Percentiles rank a stretch among this genome's conserved stretches.
phyloP scores from a whole-genome alignment of 1,284 basidiomycete genomes.

The Singerocomus rubriflavus region DNA sequence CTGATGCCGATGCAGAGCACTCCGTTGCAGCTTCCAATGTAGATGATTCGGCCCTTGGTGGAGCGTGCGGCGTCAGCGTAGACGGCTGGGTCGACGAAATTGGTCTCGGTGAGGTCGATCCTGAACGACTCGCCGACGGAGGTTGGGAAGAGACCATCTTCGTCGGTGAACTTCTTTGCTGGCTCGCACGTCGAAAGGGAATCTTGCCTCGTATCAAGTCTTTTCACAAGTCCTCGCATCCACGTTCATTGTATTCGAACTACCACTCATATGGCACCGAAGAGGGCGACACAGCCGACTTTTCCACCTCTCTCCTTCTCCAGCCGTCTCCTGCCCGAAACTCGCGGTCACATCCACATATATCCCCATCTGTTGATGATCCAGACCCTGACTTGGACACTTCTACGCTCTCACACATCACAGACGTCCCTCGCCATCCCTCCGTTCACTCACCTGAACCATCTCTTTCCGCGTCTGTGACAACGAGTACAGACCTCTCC shows the following conservation, averaged over 20 bases:
- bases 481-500: slow-evolving; percentile 36
- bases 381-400: neutral
- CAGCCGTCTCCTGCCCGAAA: slow-evolving; percentile 14
- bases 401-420: slow-evolving; percentile 26
- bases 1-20: slow-evolving; percentile 6
- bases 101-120: slow-evolving; percentile 61
- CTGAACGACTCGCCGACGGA: slow-evolving; percentile 56
- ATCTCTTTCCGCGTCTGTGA: slow-evolving; percentile 38
- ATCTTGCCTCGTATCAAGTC: slow-evolving; percentile 30
- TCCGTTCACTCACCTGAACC: slow-evolving; percentile 34
- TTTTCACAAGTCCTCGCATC: slow-evolving; percentile 2
- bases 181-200: slow-evolving; percentile 52
- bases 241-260: slow-evolving; percentile 20
- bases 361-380: neutral
- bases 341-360: neutral
- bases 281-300: slow-evolving; percentile 16
- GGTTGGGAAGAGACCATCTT: slow-evolving; percentile 61
- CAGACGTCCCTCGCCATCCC: slow-evolving; percentile 33
- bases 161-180: slow-evolving; percentile 61
- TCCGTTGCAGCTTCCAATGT: slow-evolving; percentile 10
- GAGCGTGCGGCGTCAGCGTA: slow-evolving; percentile 26
- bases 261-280: slow-evolving; percentile 25
- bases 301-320: slow-evolving; percentile 27
- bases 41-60: slow-evolving; percentile 18
- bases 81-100: slow-evolving; percentile 44